Percentiles rank a stretch among this genome's conserved stretches.
These are phyloP conservation scores for Mrakia blollopis DNA, from an alignment of 768 basidiomycete species.

Conservation along the genomic window DNA sequence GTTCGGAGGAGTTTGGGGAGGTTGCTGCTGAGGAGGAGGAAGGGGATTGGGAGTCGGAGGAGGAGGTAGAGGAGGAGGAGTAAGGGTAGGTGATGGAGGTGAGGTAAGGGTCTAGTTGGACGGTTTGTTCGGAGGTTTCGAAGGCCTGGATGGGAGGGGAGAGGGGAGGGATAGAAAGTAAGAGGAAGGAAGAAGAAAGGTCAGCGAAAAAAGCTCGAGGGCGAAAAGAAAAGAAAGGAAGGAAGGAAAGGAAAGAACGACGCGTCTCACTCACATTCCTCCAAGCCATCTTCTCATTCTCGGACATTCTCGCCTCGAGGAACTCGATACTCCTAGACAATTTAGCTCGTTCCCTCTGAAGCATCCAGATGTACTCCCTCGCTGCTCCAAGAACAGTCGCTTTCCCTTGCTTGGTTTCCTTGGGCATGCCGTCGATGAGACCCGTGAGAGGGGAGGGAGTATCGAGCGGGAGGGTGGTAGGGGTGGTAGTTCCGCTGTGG, in stretches of 20 bases:
- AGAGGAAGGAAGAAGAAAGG: not conserved
- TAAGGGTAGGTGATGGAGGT: conserved; percentile 21
- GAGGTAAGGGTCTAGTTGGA: conserved; percentile 23
- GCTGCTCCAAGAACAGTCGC: conserved; percentile 30
- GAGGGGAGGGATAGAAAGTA: not conserved
- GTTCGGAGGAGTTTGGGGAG: not conserved
- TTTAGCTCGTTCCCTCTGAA: conserved; percentile 23
- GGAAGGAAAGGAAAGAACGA: too few relatives aligned
- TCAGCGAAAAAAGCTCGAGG: too few relatives aligned
- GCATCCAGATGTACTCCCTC: conserved; percentile 30
- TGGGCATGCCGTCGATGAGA: conserved; percentile 30
- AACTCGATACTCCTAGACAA: conserved; percentile 5
- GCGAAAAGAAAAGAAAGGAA: not conserved
- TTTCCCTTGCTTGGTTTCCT: conserved; percentile 32
- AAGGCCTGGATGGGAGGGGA: conserved; percentile 3
- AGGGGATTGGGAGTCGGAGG: conserved; percentile 1
- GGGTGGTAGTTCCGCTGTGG: conserved; percentile 25
- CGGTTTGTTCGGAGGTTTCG: not conserved
- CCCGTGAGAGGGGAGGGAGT: conserved; percentile 18
- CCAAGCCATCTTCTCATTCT: conserved; percentile 8
- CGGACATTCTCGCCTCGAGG: conserved; percentile 16
- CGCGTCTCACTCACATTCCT: not conserved
- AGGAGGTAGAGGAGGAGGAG: not conserved
- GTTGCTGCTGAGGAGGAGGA: conserved; percentile 3
- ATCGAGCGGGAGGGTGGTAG: conserved; percentile 20